These are phyloP conservation scores for Garcileccinum viscosum DNA, from an alignment of 1,284 basidiomycete genomes.

Conservation along the genomic window DNA sequence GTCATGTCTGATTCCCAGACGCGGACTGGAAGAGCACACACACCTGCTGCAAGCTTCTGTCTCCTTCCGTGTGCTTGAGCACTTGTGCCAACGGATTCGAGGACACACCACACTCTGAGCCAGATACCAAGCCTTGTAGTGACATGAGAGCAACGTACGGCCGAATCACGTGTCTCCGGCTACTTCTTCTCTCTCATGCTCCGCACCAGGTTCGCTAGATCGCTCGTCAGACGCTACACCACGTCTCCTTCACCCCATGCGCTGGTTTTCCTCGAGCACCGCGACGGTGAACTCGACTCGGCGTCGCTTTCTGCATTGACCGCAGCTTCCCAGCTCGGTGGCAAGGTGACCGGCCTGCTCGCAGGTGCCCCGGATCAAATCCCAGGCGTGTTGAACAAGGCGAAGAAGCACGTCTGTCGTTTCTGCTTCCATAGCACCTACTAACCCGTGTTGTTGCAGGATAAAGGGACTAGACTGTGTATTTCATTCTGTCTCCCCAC, in stretches of 20 bases:
- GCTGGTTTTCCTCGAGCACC: constrained; percentile 90
- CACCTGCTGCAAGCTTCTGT: constrained; percentile 87
- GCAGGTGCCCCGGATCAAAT: constrained; percentile 79
- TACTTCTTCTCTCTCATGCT: constrained; percentile 41
- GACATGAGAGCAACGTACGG: constrained; percentile 54
- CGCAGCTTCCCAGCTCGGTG: constrained; percentile 86
- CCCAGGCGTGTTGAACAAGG: constrained; percentile 73
- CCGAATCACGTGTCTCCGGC: neutral
- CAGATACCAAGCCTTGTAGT: constrained; percentile 83
- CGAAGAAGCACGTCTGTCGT: constrained; percentile 68
- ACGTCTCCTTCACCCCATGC: constrained; percentile 67
- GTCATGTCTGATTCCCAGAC: neutral
- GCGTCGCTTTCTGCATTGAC: constrained; percentile 90
- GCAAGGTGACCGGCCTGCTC: constrained; percentile 88
- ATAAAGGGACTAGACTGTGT: constrained; percentile 55
- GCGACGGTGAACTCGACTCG: constrained; percentile 81
- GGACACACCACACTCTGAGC: constrained; percentile 86
- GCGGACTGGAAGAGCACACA: constrained; percentile 22
- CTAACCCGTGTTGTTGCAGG: constrained; percentile 38
- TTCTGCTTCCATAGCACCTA: neutral
- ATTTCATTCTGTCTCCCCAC: constrained; percentile 57
- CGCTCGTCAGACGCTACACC: constrained; percentile 57
- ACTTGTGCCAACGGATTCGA: constrained; percentile 91
- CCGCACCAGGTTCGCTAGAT: constrained; percentile 35
- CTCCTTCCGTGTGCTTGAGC: constrained; percentile 89